These are phyloP conservation scores for Chlorella sp. DNA, from an alignment of 139 green algal genomes.

Conservation along the genomic window DNA sequence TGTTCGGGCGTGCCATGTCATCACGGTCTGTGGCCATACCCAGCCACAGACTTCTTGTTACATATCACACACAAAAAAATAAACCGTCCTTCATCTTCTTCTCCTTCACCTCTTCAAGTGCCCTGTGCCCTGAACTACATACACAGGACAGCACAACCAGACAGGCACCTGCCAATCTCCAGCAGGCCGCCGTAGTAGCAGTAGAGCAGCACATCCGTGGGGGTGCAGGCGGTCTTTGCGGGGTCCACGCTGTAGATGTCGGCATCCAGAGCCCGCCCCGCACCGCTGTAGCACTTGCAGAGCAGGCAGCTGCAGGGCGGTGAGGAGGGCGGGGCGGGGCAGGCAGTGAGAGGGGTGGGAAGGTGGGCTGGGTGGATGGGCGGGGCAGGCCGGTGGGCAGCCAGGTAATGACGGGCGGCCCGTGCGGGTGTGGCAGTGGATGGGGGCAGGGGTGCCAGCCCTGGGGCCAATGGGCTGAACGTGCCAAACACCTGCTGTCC, in stretches of 20 bases:
- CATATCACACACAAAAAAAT: too few species aligned
- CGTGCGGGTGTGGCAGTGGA: too few species aligned
- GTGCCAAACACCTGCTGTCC: too few species aligned
- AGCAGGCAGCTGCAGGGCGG: constrained; percentile 78
- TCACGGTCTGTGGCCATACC: too few species aligned
- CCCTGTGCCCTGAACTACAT: too few species aligned
- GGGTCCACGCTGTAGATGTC: constrained; percentile 80
- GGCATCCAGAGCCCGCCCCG: constrained; percentile 59
- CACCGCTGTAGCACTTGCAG: constrained; percentile 76
- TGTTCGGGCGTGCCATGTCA: not conserved
- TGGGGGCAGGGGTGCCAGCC: too few species aligned
- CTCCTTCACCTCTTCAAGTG: not conserved
- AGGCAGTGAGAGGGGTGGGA: not conserved
- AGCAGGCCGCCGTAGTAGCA: constrained; percentile 94
- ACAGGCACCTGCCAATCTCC: constrained; percentile 59
- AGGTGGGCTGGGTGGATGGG: not conserved
- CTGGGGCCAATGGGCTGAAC: too few species aligned
- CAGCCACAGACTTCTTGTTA: too few species aligned
- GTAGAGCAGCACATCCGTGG: constrained; percentile 91
- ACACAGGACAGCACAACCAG: not conserved
- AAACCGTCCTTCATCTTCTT: too few species aligned
- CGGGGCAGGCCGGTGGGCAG: not conserved
- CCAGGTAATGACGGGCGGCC: too few species aligned
- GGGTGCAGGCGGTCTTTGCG: constrained; percentile 59
- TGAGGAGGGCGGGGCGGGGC: not conserved